These are phyloP conservation scores for Alternaria triticina DNA, from an alignment of 2,329 filamentous ascomycete species.

Conservation along the genomic window DNA sequence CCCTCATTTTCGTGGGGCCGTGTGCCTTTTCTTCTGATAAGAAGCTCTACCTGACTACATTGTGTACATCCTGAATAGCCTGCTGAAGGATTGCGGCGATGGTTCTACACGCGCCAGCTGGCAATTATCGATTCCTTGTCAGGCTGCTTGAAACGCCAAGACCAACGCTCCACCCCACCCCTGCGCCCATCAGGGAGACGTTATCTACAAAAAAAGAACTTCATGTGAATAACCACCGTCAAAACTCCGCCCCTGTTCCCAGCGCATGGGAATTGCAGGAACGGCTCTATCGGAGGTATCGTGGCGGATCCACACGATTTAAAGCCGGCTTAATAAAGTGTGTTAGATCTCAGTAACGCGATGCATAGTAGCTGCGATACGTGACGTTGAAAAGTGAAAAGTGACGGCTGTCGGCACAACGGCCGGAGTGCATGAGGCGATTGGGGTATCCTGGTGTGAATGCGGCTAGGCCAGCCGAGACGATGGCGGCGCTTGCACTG, in stretches of 20 bases:
- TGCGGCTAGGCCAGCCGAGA: not conserved
- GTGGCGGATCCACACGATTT: not conserved
- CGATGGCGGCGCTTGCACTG: not conserved
- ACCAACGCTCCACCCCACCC: conserved; percentile 1
- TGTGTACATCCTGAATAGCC: not conserved
- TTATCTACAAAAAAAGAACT: conserved; percentile 9
- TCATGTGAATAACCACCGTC: not conserved
- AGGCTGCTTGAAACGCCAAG: conserved; percentile 16
- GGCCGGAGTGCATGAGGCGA: not conserved
- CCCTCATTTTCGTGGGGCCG: not conserved
- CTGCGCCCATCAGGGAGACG: conserved; percentile 11
- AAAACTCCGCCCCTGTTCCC: conserved; percentile 4
- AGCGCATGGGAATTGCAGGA: not conserved
- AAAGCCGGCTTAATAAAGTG: not conserved
- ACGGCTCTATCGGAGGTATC: not conserved
- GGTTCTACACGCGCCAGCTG: not conserved
- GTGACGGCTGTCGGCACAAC: not conserved
- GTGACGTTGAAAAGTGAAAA: not conserved
- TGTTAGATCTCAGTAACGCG: not conserved
- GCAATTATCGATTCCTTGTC: not conserved
- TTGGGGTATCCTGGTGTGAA: not conserved
- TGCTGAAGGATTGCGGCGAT: not conserved
- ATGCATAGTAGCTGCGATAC: not conserved
- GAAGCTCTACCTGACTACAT: not conserved
- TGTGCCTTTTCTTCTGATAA: not conserved